Base-by-base conservation (phyloP, 2,329 filamentous ascomycete species). In the Fusarium nisikadoi region DNA sequence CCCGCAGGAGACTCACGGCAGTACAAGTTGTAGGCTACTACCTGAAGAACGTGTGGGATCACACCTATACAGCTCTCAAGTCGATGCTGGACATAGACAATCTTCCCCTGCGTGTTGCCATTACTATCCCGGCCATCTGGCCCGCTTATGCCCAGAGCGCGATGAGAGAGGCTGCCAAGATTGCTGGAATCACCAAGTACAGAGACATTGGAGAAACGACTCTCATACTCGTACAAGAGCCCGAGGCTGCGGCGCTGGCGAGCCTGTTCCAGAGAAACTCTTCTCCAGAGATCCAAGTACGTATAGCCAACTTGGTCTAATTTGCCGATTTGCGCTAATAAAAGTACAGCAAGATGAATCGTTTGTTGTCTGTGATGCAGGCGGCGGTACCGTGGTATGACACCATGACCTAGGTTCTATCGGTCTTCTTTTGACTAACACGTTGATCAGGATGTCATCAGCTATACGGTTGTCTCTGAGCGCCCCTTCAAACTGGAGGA, bases 11-110 rank as follows among this genome's bases (percentile, higher is more conserved):
- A 31, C 12, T 25, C 11, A 39, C 50, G 3, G 39, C 50, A 0
- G 46, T 63, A 1, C 6, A 62, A 8, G 33, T 61, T 0, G 53
- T 71, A 1, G 65, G 61, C 12, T n/a, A 23, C 2, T 71, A 69
- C 8, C 58, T 71, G 4, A 46, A 31, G 11, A 50, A 65, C 3
- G 9, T 71, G 0, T 71, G 68, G 65, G 12, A 63, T 20, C 68
- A 71, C 17, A 39, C 65, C 2, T 69, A 69, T 8, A 7, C 16
- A 19, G 17, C 41, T 13, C 58, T 61, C 3, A 5, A 7, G 11
- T 39, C 41, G 4, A 55, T 19, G 33, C 35, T 55, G 8, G 33
- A 62, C 6, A 46, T 39, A 19, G 33, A 62, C 6, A 55, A 46
- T 5, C 25, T 60, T 0, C 57, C 57, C 6, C 57, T 60, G 9